Evolutionary conservation across 306 rosid species (phyloP), one percentile per base, ranked within the genome.

Genomic region (Cajanus cajan): DNA sequence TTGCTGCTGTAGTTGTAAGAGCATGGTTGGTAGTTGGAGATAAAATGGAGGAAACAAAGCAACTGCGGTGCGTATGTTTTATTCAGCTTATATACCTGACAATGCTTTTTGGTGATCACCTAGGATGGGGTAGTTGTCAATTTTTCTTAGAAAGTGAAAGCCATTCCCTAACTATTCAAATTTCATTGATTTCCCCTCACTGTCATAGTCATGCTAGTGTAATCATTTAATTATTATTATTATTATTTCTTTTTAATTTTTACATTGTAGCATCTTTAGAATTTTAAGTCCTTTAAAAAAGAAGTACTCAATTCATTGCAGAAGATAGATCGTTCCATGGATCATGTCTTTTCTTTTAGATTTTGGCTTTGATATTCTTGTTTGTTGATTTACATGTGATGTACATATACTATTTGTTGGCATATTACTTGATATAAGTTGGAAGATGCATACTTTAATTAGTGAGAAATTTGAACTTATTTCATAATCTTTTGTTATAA

Each of bases 251-350:
- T 62, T 41, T 83, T 83, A 48, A 21, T 39, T 33, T 55, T 63
- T 45, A 54, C 34, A 8, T 63, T 37, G 36, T 71, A 45, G 16
- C 70, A 54, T 18, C 74, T 54, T 69, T 24, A 55, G 14, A 54
- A 63, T 18, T 76, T 31, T n/a, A 66, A 33, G 61, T 31, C 9
- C 48, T 68, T 18, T 74, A 51, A 16, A 41, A 6, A 50, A 69
- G 50, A 31, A 74, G 71, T 69, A 15, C 64, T 55, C 12, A 33
- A 57, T 72, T 82, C 78, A 31, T 43, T 24, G 54, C 4, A 10
- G 71, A 63, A 39, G 34, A 79, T 39, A 79, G 62, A 82, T 78
- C n/a, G 71, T 83, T 77, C 33, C 48, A 44, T 69, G 71, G 70
- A 50, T 33, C 21, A 16, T 21, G 34, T 52, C 14, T 4, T 51